These are phyloP conservation scores for Hanseniaspora hatyaiensis DNA, from an alignment of 805 yeast species.

Conservation along the genomic window DNA sequence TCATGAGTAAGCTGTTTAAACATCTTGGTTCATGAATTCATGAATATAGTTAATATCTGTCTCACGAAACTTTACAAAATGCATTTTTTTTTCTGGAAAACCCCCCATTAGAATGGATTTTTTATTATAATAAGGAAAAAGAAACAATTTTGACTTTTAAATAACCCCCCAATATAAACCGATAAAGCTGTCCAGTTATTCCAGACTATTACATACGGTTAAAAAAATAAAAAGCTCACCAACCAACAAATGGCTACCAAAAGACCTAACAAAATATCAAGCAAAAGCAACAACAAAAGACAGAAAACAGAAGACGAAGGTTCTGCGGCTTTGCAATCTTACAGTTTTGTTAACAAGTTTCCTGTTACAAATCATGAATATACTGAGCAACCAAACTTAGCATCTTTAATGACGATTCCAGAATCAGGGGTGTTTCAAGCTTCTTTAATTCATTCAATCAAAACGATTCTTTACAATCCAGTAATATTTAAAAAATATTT, in stretches of 20 bases:
- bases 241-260: neutral
- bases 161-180: neutral
- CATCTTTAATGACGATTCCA: neutral
- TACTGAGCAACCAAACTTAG: no score
- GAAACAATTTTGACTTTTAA: neutral
- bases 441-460: conserved; percentile 8
- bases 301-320: neutral
- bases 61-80: no score
- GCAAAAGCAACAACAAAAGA: neutral
- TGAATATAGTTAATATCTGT: no score
- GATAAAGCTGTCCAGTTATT: no score
- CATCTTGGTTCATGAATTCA: no score
- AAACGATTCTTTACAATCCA: conserved; percentile 4
- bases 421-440: conserved; percentile 15
- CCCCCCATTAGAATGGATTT: neutral
- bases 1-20: no score
- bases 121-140: neutral
- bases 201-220: no score
- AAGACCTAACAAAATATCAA: neutral
- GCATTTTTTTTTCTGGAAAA: no score
- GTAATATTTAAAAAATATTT: conserved; percentile 13
- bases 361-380: neutral
- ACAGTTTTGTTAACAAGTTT: neutral
- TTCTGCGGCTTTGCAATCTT: no score
- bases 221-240: neutral